These are phyloP conservation scores for Umbilicus rupestris DNA, from an alignment of 164 flowering plant species.

Conservation along the genomic window DNA sequence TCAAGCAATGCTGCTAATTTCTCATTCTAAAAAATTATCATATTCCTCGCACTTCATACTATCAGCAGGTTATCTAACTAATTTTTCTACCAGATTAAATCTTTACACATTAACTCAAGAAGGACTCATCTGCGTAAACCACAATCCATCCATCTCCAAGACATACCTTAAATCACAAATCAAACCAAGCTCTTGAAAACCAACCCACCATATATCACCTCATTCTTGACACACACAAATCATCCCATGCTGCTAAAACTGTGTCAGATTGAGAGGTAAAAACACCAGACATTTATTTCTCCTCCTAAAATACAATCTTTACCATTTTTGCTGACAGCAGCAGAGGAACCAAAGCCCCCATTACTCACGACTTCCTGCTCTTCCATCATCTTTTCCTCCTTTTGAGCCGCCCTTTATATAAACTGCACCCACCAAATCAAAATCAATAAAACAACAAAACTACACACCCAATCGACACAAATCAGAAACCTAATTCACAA, in stretches of 20 bases:
- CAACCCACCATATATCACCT: background rate
- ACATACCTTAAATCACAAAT: background rate
- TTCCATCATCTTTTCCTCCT: conserved; percentile 8
- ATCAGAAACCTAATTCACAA: background rate
- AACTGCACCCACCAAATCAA: conserved; percentile 6
- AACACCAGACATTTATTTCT: background rate
- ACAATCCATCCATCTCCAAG: background rate
- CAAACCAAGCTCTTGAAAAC: background rate
- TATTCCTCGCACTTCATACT: background rate
- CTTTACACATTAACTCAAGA: background rate
- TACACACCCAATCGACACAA: background rate
- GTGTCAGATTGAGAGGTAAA: background rate
- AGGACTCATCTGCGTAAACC: background rate
- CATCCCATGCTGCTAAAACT: background rate
- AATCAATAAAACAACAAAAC: background rate
- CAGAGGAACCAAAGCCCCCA: conserved; percentile 3
- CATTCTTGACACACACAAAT: background rate
- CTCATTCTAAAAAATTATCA: background rate
- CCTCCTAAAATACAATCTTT: background rate
- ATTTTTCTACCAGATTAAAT: background rate
- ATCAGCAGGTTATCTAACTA: background rate
- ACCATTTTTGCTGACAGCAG: background rate
- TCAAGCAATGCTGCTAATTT: too few relatives aligned
- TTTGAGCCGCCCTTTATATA: conserved; percentile 9
- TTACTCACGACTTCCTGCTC: background rate